Percentiles rank a stretch among this genome's conserved stretches.
Evolutionary conservation across 345 rosid species (phyloP).

Genomic region (Kernera saxatilis): DNA sequence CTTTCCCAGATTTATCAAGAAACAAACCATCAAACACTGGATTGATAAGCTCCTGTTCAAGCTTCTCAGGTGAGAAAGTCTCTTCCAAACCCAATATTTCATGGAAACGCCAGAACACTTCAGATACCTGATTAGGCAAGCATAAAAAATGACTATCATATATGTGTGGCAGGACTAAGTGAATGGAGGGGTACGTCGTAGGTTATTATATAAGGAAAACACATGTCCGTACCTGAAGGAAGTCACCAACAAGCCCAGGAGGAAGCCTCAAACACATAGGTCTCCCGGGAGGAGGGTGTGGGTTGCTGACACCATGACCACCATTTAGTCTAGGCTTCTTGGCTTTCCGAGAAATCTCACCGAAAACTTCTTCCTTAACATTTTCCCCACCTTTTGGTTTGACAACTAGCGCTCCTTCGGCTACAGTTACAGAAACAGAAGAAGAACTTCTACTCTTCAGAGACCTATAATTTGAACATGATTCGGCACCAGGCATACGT

Average conservation of each 20-base stretch:
- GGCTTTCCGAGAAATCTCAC: slow-evolving; percentile 39
- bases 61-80: slow-evolving; percentile 46
- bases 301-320: slow-evolving; percentile 29
- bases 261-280: slow-evolving; percentile 62
- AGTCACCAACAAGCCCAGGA: slow-evolving; percentile 74
- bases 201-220: slow-evolving; percentile 9
- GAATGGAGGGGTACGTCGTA: not conserved
- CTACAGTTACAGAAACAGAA: slow-evolving; percentile 46
- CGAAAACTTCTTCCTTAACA: slow-evolving; percentile 29
- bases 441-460: slow-evolving; percentile 48
- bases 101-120: slow-evolving; percentile 67
- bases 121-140: slow-evolving; percentile 63
- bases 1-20: slow-evolving; percentile 35
- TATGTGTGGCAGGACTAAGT: slow-evolving; percentile 7
- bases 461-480: slow-evolving; percentile 61
- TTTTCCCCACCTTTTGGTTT: slow-evolving; percentile 44
- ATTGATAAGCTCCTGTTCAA: slow-evolving; percentile 72
- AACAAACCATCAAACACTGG: slow-evolving; percentile 46
- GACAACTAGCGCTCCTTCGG: slow-evolving; percentile 54
- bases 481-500: slow-evolving; percentile 62
- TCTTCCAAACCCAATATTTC: slow-evolving; percentile 65
- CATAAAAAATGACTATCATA: slow-evolving; percentile 12
- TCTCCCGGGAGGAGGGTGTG: slow-evolving; percentile 63
- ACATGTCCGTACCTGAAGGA: slow-evolving; percentile 62
- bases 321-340: slow-evolving; percentile 45